Evolutionary conservation across 176 grass and related monocot genomes (phyloP), one percentile per base, ranked within the genome.

Genomic region (Pontederia paniculata): DNA sequence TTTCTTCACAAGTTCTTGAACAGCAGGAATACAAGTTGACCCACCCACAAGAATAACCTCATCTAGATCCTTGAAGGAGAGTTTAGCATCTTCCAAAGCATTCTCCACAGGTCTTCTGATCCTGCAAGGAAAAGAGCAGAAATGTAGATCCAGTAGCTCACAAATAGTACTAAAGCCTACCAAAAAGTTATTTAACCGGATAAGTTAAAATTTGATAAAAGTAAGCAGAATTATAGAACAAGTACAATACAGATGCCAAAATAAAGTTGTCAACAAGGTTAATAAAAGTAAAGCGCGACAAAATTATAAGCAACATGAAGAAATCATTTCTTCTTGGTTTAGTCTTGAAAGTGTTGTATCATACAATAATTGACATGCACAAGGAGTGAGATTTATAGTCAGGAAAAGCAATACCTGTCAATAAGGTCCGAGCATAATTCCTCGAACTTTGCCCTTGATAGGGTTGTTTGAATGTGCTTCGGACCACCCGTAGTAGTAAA

Each of bases 401-500:
- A 42, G n/a, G 55, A 51, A 9, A 0, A 64, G 10, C 5, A 15
- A 51, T 52, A 65, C 46, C 62, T 65, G 22, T 65, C 62, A 37
- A 65, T 46, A 51, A 65, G 62, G 62, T 65, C 47, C 4, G 62
- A 65, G 20, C 48, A 65, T 28, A 65, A 65, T n/a, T 65, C 62
- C 23, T 65, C 62, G 41, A 65, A 65, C 17, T 65, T 65, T 17
- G 62, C 60, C 44, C 60, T 63, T 48, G 60, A 48, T 22, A 63
- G 60, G 12, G 44, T 48, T 10, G 47, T 10, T 9, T 65, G 45
- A 50, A 50, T 49, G 20, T 65, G 47, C 46, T 65, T 49, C 9
- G 45, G 62, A 3, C 62, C 62, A 37, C 50, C 62, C 49, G 62
- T 45, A 51, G 62, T 65, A 50, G 50, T 65, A 47, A 65, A 65